A percentile compares a stretch with the other conserved stretches of the same genome.
These are phyloP conservation scores for Salix caprea DNA, from an alignment of 345 rosid species.

Conservation along the genomic window DNA sequence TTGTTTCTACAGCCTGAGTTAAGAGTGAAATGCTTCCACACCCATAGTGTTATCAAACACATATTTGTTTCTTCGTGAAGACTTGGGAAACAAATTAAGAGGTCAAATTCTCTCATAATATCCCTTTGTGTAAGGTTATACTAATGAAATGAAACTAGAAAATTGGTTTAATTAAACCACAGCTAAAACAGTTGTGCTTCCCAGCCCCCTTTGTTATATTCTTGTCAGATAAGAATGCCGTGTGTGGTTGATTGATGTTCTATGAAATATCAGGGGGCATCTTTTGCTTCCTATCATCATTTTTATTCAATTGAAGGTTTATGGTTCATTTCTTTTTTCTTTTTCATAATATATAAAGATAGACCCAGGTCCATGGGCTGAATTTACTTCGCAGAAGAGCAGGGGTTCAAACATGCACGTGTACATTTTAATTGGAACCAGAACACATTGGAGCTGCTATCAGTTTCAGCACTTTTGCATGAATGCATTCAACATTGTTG, in stretches of 20 bases:
- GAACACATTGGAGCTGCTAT: background rate
- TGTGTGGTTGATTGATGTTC: background rate
- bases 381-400: background rate
- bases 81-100: background rate
- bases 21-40: background rate
- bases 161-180: background rate
- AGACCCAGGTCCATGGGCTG: background rate
- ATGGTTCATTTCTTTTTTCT: background rate
- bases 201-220: background rate
- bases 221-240: background rate
- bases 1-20: slow-evolving; percentile 1
- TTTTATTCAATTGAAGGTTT: background rate
- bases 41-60: background rate
- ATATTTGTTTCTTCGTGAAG: background rate
- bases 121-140: background rate
- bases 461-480: background rate
- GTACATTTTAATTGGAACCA: background rate
- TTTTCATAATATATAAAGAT: background rate
- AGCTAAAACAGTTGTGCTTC: background rate
- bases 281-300: too few species aligned
- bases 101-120: background rate
- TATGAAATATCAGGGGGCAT: too few species aligned
- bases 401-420: background rate
- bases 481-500: slow-evolving; percentile 21
- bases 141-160: background rate